Base-by-base conservation (phyloP, 2,329 filamentous ascomycete genomes). In the Paraphaeosphaeria minitans region DNA sequence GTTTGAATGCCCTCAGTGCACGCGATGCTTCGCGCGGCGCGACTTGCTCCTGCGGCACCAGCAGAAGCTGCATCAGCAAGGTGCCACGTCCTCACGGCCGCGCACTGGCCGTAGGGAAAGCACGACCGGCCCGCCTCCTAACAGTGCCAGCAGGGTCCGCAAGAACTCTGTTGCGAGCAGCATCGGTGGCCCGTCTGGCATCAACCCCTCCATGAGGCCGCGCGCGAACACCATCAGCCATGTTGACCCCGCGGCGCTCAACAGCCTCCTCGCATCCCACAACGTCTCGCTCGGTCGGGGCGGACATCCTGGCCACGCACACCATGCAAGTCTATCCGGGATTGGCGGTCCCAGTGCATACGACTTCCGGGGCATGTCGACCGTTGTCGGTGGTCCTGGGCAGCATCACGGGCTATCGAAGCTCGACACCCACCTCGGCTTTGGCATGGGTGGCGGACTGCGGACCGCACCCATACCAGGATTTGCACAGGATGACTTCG, bases 211-310 rank as follows among this genome's bases (percentile, higher is more conserved):
- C 13, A 93, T 94, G 86, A 86, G 95, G 65, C 95, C 94, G 22
- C 85, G 95, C 69, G 94, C 95, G 55, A 98, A 98, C 75, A 99
- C 95, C 39, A 96, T 99, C 72, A 95, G 93, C 73, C 93, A 98
- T 76, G 87, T 98, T 57, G 95, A 97, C 74, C 85, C 87, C 57
- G 83, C 84, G 55, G 86, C 89, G 42, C 85, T 96, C 75, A 91
- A 68, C 53, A 72, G 89, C 67, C 85, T 95, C 78, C 83, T 91
- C 63, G 85, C 86, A 51, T 81, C 85, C 13, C 84, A 84, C 52
- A 87, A 85, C 69, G 71, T 73, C 10, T 70, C 71, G 10, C 80
- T 83, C 46, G 80, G 83, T 43, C 70, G 83, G 79, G 66, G 82
- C 78, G 67, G 83, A 79, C 76, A 83, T 78, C 58, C 79, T 72